A percentile compares a stretch with the other conserved stretches of the same genome.
These are phyloP conservation scores for Croton setiger DNA, from an alignment of 441 rosid genomes.

Conservation along the genomic window DNA sequence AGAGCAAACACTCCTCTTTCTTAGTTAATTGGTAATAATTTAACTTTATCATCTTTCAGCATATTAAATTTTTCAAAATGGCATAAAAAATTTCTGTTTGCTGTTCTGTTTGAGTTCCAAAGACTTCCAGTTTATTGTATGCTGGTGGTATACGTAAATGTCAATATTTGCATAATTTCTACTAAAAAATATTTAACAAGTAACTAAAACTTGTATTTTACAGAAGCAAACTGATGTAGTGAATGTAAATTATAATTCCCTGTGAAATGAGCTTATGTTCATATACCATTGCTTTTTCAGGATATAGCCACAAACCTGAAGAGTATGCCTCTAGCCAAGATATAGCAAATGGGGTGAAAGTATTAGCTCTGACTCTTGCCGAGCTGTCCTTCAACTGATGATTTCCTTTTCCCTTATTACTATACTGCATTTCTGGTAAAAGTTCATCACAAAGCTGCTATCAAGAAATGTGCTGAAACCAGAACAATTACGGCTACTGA, in stretches of 20 bases:
- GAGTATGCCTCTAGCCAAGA: slow-evolving; percentile 64
- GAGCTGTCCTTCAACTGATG: slow-evolving; percentile 57
- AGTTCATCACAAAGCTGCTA: neutral
- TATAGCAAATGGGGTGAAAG: slow-evolving; percentile 76
- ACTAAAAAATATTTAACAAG: neutral
- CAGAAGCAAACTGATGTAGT: neutral
- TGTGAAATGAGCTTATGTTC: slow-evolving; percentile 7
- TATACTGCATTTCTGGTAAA: neutral
- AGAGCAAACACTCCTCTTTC: neutral
- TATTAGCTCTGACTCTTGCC: slow-evolving; percentile 70
- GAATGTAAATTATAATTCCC: neutral
- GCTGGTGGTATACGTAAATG: neutral
- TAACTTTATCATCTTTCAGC: neutral
- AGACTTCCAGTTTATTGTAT: neutral
- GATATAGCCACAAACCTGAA: slow-evolving; percentile 94
- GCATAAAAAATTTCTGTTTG: neutral
- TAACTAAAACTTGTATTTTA: neutral
- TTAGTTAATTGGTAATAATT: neutral
- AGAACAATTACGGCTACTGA: slow-evolving; percentile 5
- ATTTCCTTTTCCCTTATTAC: neutral
- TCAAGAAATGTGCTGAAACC: too few relatives aligned
- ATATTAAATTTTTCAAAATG: neutral
- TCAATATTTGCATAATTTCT: too few relatives aligned
- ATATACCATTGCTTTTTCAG: slow-evolving; percentile 37
- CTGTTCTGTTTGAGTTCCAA: neutral